phyloP scores from a whole-genome alignment of 345 rosid genomes.

The Ricinus communis region DNA sequence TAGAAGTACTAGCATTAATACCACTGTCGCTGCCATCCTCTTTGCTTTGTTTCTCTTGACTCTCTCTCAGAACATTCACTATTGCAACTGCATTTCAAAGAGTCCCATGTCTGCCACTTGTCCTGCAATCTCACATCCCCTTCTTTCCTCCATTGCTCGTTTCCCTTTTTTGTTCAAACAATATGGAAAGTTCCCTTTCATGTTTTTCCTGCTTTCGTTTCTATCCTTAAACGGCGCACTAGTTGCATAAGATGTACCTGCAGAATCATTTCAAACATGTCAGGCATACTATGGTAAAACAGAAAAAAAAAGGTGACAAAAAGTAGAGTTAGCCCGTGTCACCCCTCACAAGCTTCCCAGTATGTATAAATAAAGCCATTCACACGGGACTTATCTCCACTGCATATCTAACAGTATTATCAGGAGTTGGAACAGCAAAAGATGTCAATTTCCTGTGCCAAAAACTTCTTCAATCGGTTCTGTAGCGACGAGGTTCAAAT shows the following conservation, averaged over 20 bases:
- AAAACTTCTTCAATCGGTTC: conserved; percentile 76
- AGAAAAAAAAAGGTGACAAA: too few species aligned
- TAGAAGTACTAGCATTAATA: conserved; percentile 26
- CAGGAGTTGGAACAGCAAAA: conserved; percentile 17
- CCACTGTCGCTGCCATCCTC: conserved; percentile 24
- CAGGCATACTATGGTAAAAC: conserved; percentile 35
- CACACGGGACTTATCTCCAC: conserved; percentile 27
- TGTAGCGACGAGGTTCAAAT: conserved; percentile 60
- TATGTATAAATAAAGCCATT: conserved; percentile 43
- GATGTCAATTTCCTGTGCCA: conserved; percentile 57
- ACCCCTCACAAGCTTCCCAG: conserved; percentile 41
- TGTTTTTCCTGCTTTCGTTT: conserved; percentile 31
- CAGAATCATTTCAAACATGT: conserved; percentile 33
- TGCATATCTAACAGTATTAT: conserved; percentile 28
- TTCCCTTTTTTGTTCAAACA: conserved; percentile 42
- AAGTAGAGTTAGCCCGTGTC: conserved; percentile 49
- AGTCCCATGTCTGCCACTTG: conserved; percentile 71
- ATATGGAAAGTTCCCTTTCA: conserved; percentile 27
- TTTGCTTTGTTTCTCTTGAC: conserved; percentile 20
- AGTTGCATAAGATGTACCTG: conserved; percentile 29
- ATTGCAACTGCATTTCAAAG: conserved; percentile 43
- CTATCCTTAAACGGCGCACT: conserved; percentile 40
- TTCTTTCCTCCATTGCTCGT: conserved; percentile 22
- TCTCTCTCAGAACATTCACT: conserved; percentile 21
- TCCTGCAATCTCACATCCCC: conserved; percentile 24